phyloP scores from a whole-genome alignment of 73 alveolate species.

The Uronychia binucleata region DNA sequence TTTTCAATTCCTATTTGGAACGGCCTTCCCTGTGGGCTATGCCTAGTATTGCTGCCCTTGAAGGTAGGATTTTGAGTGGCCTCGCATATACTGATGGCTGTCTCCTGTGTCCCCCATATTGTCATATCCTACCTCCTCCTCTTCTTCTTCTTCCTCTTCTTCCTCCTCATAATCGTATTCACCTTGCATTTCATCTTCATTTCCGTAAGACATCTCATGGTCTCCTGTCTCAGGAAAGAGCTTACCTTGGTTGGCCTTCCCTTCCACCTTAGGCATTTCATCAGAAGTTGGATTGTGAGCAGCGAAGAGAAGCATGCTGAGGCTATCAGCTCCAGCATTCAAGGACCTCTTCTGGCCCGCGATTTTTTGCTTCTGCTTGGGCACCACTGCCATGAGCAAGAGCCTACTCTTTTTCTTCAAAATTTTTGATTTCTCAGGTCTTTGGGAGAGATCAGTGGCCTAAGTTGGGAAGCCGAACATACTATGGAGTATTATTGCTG shows the following conservation, averaged over 20 bases:
- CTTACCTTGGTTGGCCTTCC: background rate
- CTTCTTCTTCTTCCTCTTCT: background rate
- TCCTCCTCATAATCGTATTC: background rate
- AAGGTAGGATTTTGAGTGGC: background rate
- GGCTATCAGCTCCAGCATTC: background rate
- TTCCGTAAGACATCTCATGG: background rate
- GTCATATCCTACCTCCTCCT: background rate
- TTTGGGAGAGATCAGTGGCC: too few species aligned
- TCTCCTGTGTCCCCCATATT: background rate
- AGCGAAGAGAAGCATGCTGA: slow-evolving; percentile 6
- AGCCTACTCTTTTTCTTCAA: background rate
- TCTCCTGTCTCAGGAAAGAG: background rate
- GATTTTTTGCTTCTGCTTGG: background rate
- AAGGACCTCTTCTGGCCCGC: slow-evolving; percentile 4
- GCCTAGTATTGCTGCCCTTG: background rate
- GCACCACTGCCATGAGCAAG: background rate
- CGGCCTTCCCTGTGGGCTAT: background rate
- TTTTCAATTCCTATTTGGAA: too few species aligned
- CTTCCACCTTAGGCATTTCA: background rate
- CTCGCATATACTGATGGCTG: background rate
- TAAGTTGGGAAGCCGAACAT: too few species aligned
- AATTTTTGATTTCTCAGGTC: background rate
- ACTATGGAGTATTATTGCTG: too few species aligned
- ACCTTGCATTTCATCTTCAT: background rate
- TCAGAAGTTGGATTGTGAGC: slow-evolving; percentile 3